A percentile compares a stretch with the other conserved stretches of the same genome.
Conservation (phyloP, 257 asterid species). For the Marsdenia floribunda region DNA sequence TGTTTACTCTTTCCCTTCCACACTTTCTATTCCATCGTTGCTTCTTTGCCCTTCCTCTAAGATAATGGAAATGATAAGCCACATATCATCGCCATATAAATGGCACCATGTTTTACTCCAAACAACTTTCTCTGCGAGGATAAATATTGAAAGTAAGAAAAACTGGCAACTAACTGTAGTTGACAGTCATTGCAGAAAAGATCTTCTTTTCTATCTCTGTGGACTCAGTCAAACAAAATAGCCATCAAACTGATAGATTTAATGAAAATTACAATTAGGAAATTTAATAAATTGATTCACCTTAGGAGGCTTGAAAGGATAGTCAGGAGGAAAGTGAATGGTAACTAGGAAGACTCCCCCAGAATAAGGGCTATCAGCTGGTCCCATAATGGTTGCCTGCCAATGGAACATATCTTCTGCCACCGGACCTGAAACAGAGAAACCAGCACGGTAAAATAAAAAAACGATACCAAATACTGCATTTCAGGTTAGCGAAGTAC, state of each 20-base stretch:
- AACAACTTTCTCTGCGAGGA: neutral
- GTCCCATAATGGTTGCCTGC: conserved; percentile 59
- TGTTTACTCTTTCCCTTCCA: neutral
- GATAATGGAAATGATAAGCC: neutral
- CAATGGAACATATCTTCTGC: conserved; percentile 55
- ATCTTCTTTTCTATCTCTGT: neutral
- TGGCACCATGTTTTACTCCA: neutral
- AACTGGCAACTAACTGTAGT: neutral
- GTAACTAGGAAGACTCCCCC: conserved; percentile 51
- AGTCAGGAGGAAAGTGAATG: conserved; percentile 55
- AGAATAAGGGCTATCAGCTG: conserved; percentile 45
- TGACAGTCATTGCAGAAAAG: neutral
- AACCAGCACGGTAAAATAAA: neutral
- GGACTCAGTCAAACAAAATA: neutral
- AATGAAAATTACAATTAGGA: neutral
- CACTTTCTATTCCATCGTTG: neutral
- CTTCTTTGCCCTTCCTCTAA: neutral
- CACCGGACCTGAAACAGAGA: conserved; percentile 33
- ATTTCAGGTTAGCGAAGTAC: neutral
- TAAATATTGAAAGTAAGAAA: neutral
- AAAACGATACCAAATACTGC: neutral
- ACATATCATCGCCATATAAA: neutral
- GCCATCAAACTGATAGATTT: neutral
- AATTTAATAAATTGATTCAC: conserved; percentile 13
- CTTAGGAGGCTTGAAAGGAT: conserved; percentile 58